Base-by-base conservation (phyloP, 352 stramenopile genomes). In the Phytophthora brassicae region DNA sequence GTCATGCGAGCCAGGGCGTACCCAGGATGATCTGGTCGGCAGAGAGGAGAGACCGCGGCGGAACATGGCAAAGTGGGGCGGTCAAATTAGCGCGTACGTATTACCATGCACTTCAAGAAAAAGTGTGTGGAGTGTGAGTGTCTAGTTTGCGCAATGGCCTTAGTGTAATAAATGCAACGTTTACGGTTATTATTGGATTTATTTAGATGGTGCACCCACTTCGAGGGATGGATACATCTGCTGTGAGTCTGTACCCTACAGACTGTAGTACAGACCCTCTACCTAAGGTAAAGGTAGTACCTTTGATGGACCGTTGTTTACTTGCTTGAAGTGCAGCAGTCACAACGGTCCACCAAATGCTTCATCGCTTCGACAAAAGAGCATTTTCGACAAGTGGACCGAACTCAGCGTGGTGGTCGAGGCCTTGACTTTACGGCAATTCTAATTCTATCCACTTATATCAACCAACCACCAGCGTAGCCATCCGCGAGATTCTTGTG, bases 1-100 rank as follows among this genome's bases (percentile, higher is more conserved):
- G 55, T 94, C 86, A 53, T 87, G 72, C 22, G 84, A 77, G 16
- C 75, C 81, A 1, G 84, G 80, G 12, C 84, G 82, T 36, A 90
- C 74, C 84, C 84, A 94, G 23, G 74, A 72, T 7, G 67, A 59
- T 22, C 64, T 68, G 13, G 62, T 28, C 4, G 70, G 42, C 20
- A 82, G 46, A 19, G 69, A 72, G 6, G 66, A 73, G 1, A 81
- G 29, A 36, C 68, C 52, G 49, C 71, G 68, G 19, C 70, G 66
- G 36, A 77, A 72, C 84, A 88, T 88, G 58, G 26, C 20, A 42
- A 47, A 47, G 23, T 59, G 62, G 13, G 29, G 8, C 20, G 6
- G 38, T 16, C n/a, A 5, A 24, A 44, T 23, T 7, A 24, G n/a
- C n/a, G n/a, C 38, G 38, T 44, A 17, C 38, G 39, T 26, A 9